A percentile compares a stretch with the other conserved stretches of the same genome.
Conservation (phyloP, 768 basidiomycete genomes). For the Leccinum disarticulatum region DNA sequence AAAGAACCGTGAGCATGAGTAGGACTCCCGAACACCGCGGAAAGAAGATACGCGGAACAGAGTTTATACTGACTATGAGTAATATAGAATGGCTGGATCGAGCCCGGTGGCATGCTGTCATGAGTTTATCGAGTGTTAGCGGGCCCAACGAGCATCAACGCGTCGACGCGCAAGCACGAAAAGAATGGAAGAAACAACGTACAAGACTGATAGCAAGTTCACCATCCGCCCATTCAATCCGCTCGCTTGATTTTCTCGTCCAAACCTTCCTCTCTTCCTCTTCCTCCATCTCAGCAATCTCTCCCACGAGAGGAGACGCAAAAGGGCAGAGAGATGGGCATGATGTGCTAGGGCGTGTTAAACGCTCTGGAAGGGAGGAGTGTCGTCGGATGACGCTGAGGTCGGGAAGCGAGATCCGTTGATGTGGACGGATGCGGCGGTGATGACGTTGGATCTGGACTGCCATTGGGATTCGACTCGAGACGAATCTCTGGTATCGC, state of each 20-base stretch:
- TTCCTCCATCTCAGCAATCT: conserved; percentile 70
- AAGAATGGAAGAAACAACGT: conserved; percentile 2
- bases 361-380: conserved; percentile 48
- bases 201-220: conserved; percentile 65
- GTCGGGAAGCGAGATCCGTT: conserved; percentile 29
- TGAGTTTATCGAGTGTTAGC: background rate
- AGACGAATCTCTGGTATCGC: conserved; percentile 43
- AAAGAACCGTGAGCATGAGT: conserved; percentile 1
- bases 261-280: conserved; percentile 60
- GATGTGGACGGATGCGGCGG: conserved; percentile 34
- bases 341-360: conserved; percentile 51
- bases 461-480: conserved; percentile 29
- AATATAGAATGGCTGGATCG: conserved; percentile 72
- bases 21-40: background rate
- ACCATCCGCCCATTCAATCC: conserved; percentile 59
- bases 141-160: background rate
- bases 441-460: conserved; percentile 1
- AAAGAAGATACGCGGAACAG: background rate
- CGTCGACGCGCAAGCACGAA: background rate
- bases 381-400: conserved; percentile 38
- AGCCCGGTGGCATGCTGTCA: conserved; percentile 60
- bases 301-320: conserved; percentile 68
- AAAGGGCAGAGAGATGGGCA: conserved; percentile 59
- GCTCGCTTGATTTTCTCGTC: conserved; percentile 62
- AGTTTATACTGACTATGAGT: conserved; percentile 62